Base-by-base conservation (phyloP, 805 yeast species). In the Wickerhamomyces tratensis region DNA sequence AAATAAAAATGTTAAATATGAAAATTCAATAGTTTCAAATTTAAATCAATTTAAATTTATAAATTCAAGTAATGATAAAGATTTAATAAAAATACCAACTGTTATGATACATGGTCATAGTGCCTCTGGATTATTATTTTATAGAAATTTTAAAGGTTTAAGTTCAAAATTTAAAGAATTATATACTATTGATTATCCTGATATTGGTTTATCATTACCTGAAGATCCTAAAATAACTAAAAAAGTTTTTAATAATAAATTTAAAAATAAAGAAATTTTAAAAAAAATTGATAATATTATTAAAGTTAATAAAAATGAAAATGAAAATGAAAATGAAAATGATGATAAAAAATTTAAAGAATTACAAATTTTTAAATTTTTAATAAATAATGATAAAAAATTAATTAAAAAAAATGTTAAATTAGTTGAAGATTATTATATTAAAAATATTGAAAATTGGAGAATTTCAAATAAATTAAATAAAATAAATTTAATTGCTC, bases 91-190 rank as follows among this genome's bases (percentile, higher is more conserved):
- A 2, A 56, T 59, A 2, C 72, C 73, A 3, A 58, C 69, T 5
- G 48, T 93, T 3, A 61, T 91, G 47, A 63, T 93, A 5, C 98
- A 91, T 61, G 98, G 98, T 0, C 88, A 87, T 56, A 96, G 95
- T 2, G 95, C 98, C 0, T 86, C 95, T 1, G 73, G 88, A 12
- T 91, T 94, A 26, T 79, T 87, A 42, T 91, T 78, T 52, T 74
- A 81, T 53, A 76, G 82, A 47, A 91, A 86, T 55, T 76, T 86
- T 49, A 74, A 72, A 38, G 67, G 61, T 0, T 59, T 82, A 39
- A 57, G 74, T 5, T 54, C 46, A 40, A 46, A 64, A 6, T 63
- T 81, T 9, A 76, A 77, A 2, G 80, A 72, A 37, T 53, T 85
- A 33, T 87, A 80, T 57, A 79, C 86, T 0, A 65, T 85, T 25